Base-by-base conservation (phyloP, 2,329 filamentous ascomycete genomes). In the Camptophora hylomeconis region DNA sequence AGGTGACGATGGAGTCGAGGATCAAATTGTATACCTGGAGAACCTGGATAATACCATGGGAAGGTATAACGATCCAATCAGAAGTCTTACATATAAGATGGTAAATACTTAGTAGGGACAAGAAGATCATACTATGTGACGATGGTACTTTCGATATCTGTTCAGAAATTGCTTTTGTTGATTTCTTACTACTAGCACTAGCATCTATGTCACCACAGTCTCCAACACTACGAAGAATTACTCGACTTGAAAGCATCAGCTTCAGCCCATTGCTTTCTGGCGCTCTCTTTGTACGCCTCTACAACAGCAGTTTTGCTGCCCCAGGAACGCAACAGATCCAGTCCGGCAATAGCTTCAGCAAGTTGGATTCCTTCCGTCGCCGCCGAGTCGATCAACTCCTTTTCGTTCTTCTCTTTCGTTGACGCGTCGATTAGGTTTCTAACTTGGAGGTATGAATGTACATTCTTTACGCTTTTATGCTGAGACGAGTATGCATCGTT, bases 401-500 rank as follows among this genome's bases (percentile, higher is more conserved):
- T 66, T 45, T 79, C 77, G 33, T 60, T 64, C 45, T 67, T 59
- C 2, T 58, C 45, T 45, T 67, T 62, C 18, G 71, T 65, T 24
- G 65, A 67, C 8, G 61, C 54, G 20, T 72, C 69, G 11, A 86
- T 56, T 1, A 72, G 42, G 35, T 65, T 65, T 37, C 69, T 68
- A 14, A 66, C 65, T 32, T 67, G 67, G 31, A 81, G 65, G 19
- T 64, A 74, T 2, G 75, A 67, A 31, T 80, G 67, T 3, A 76
- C 59, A 46, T 82, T 72, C 10, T 60, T 40, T 5, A 70, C 60
- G 49, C 72, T 80, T 32, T 70, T 69, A 57, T 87, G 66, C 41
- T 67, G 62, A 22, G 64, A 50, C 11, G 74, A 53, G 52, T 74
- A 87, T 13, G 70, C 65, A 20, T 75, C 61, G 52, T 86, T 87